phyloP scores from a whole-genome alignment of 78 protist species.

The Guillardia theta region DNA sequence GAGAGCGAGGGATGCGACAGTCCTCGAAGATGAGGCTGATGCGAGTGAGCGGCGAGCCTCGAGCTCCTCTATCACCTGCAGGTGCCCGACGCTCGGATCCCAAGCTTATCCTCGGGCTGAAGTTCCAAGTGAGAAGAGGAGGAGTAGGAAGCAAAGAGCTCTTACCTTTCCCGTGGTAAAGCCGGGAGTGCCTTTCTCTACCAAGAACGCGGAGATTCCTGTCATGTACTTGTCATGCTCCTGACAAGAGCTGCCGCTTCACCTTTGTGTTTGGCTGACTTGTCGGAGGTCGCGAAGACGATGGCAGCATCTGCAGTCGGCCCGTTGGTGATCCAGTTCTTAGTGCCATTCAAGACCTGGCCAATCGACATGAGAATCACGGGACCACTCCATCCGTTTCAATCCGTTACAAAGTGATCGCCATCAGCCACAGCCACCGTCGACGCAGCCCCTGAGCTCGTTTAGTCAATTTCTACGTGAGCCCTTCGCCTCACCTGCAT shows the following conservation, averaged over 20 bases:
- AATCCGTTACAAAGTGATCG: too few species aligned
- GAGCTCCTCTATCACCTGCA: not conserved
- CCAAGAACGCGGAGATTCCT: conserved; percentile 26
- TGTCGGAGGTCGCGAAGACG: conserved; percentile 44
- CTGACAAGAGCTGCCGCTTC: not conserved
- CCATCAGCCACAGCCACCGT: not conserved
- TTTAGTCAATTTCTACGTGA: too few species aligned
- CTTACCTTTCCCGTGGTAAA: not conserved
- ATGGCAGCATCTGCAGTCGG: conserved; percentile 35
- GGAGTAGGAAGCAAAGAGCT: not conserved
- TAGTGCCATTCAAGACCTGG: conserved; percentile 41
- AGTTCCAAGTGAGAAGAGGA: not conserved
- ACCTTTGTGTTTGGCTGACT: too few species aligned
- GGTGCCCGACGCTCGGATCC: conserved; percentile 47
- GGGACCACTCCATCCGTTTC: too few species aligned
- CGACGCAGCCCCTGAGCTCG: not conserved
- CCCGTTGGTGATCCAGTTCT: conserved; percentile 24
- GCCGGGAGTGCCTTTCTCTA: conserved; percentile 13
- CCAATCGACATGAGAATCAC: too few species aligned
- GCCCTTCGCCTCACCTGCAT: conserved; percentile 54
- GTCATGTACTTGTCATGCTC: not conserved
- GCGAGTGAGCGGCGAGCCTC: not conserved
- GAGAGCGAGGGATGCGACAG: not conserved
- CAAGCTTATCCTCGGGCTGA: conserved; percentile 48
- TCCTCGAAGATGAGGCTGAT: not conserved